Conservation (phyloP, 1,284 basidiomycete genomes). For the Cutaneotrichosporon sp. region DNA sequence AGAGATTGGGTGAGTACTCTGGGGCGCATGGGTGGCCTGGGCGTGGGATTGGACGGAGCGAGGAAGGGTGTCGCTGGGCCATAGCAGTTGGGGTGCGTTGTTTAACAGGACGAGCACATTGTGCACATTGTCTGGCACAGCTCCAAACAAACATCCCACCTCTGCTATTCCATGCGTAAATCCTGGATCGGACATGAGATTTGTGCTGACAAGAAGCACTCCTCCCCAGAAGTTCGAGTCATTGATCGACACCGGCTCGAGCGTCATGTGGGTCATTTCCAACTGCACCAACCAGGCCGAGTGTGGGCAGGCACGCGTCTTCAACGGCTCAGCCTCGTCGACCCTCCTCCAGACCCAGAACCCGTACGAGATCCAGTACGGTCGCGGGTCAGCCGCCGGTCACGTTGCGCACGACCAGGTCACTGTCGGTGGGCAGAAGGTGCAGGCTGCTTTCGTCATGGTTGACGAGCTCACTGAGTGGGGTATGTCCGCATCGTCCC, state of each 20-base stretch:
- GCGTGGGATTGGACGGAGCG: not conserved
- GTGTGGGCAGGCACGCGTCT: conserved; percentile 22
- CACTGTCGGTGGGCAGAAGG: conserved; percentile 5
- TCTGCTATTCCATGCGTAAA: not conserved
- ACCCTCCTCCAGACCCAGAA: conserved; percentile 42
- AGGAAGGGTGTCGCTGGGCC: not conserved
- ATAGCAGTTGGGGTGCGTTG: too few relatives aligned
- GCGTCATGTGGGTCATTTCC: conserved; percentile 57
- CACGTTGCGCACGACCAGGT: conserved; percentile 3
- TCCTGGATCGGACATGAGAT: not conserved
- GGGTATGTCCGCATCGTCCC: not conserved
- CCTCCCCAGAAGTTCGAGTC: conserved; percentile 58
- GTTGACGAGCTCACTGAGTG: conserved; percentile 8
- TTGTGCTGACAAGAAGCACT: conserved; percentile 32
- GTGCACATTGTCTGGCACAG: not conserved
- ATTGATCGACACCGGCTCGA: conserved; percentile 61
- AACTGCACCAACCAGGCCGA: conserved; percentile 23
- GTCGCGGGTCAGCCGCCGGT: not conserved
- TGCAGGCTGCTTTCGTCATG: conserved; percentile 5
- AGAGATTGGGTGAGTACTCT: conserved; percentile 26
- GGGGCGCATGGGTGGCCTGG: not conserved
- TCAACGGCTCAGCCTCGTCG: conserved; percentile 20
- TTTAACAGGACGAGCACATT: too few relatives aligned
- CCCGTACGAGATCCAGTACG: conserved; percentile 6
- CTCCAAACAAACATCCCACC: not conserved